Percentiles rank a stretch among this genome's conserved stretches.
phyloP scores from a whole-genome alignment of 1,284 basidiomycete genomes.

The Somion occarium region DNA sequence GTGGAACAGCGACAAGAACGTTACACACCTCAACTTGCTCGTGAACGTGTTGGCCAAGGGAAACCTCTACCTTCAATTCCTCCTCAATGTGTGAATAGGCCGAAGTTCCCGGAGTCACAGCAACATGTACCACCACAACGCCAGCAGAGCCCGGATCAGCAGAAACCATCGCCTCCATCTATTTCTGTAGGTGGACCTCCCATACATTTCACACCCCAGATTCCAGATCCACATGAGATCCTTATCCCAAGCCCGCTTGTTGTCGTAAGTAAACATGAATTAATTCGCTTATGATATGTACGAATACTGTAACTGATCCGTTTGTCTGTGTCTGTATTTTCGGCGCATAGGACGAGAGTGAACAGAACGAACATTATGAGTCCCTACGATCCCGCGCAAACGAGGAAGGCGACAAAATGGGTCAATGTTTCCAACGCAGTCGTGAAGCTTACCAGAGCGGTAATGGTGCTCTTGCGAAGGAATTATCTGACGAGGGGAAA shows the following conservation, averaged over 20 bases:
- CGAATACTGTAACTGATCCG: background rate
- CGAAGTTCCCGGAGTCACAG: too few relatives aligned
- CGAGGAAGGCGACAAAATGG: conserved; percentile 73
- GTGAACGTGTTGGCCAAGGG: too few relatives aligned
- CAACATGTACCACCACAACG: background rate
- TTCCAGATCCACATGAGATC: background rate
- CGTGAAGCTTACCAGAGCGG: conserved; percentile 65
- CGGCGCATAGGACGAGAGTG: conserved; percentile 49
- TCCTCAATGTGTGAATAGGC: too few relatives aligned
- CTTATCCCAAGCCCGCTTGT: conserved; percentile 2
- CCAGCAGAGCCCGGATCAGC: background rate
- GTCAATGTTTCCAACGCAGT: conserved; percentile 58
- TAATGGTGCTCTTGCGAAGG: conserved; percentile 80
- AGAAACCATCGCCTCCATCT: background rate
- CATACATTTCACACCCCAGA: too few relatives aligned
- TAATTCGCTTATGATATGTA: background rate
- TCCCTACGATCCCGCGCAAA: conserved; percentile 70
- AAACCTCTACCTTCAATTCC: too few relatives aligned
- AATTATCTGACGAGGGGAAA: conserved; percentile 82
- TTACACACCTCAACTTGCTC: too few relatives aligned
- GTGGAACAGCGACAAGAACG: too few relatives aligned
- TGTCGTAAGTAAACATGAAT: conserved; percentile 3
- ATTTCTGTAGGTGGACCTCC: too few relatives aligned
- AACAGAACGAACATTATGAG: conserved; percentile 64
- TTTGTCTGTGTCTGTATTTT: too few relatives aligned